These are phyloP conservation scores for Trichoderma gamsii DNA, from an alignment of 495 filamentous ascomycete genomes.

Conservation along the genomic window DNA sequence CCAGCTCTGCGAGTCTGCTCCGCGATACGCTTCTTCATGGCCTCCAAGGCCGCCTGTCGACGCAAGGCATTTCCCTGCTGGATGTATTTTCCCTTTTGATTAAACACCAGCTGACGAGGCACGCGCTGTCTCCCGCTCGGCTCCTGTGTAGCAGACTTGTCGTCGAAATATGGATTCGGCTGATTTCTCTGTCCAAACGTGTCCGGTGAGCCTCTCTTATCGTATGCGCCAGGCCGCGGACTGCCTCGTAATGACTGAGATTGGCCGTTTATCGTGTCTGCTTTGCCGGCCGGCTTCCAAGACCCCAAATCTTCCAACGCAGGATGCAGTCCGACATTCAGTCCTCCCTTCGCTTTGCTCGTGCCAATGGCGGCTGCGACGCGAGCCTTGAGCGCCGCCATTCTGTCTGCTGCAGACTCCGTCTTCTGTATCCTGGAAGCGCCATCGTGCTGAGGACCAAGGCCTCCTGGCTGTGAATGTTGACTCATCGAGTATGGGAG, in stretches of 20 bases:
- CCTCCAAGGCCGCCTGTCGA: conserved; percentile 80
- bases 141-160: conserved; percentile 57
- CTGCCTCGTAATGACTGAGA: conserved; percentile 20
- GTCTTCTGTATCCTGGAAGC: conserved; percentile 46
- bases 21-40: conserved; percentile 88
- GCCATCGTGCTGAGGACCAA: conserved; percentile 48
- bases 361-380: conserved; percentile 67
- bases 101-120: conserved; percentile 76
- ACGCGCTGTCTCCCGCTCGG: conserved; percentile 57
- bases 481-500: conserved; percentile 28
- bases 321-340: conserved; percentile 87
- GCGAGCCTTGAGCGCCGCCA: conserved; percentile 74
- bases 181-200: conserved; percentile 21
- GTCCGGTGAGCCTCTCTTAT: neutral
- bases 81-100: conserved; percentile 96
- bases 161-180: conserved; percentile 84
- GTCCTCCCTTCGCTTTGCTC: conserved; percentile 60
- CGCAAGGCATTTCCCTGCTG: conserved; percentile 83
- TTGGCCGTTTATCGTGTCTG: conserved; percentile 19
- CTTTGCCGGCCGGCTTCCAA: conserved; percentile 46
- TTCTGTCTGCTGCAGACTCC: conserved; percentile 44
- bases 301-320: conserved; percentile 70
- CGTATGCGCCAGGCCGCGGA: conserved; percentile 18
- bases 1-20: conserved; percentile 76
- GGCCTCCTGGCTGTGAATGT: conserved; percentile 31